Percentiles rank a stretch among this genome's conserved stretches.
phyloP scores from a whole-genome alignment of 176 grass and related monocot genomes.

The Lolium multiflorum region DNA sequence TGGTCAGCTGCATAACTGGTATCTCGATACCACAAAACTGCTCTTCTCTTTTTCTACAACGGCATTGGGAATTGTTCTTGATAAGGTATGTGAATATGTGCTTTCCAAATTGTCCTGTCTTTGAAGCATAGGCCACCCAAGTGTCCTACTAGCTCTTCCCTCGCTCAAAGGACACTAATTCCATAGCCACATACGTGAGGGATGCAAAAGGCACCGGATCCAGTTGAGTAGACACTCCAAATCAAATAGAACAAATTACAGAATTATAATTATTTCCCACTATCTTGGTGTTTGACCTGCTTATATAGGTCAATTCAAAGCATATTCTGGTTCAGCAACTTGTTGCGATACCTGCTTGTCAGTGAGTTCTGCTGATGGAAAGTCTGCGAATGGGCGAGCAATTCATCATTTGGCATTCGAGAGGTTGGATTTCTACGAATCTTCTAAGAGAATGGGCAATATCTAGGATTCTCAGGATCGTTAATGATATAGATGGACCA shows the following conservation, averaged over 20 bases:
- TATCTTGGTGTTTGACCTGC: conserved; percentile 13
- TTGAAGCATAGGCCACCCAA: conserved; percentile 29
- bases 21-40: not conserved
- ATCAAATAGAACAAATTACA: not conserved
- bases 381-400: not conserved
- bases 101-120: conserved; percentile 31
- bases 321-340: conserved; percentile 6
- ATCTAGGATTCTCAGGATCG: not conserved
- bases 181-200: not conserved
- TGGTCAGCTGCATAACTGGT: not conserved
- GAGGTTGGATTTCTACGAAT: conserved; percentile 25
- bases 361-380: not conserved
- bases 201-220: not conserved
- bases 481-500: not conserved
- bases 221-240: not conserved
- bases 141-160: conserved; percentile 39
- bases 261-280: not conserved
- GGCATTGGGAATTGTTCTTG: conserved; percentile 31
- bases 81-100: conserved; percentile 40
- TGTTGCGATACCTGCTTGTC: conserved; percentile 16
- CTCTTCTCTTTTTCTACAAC: not conserved
- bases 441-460: not conserved
- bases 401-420: conserved; percentile 10
- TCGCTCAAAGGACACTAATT: conserved; percentile 29
- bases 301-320: conserved; percentile 24